Evolutionary conservation across 176 grass and related monocot species (phyloP), one percentile per base, ranked within the genome.

Genomic region (Raddia guianensis): DNA sequence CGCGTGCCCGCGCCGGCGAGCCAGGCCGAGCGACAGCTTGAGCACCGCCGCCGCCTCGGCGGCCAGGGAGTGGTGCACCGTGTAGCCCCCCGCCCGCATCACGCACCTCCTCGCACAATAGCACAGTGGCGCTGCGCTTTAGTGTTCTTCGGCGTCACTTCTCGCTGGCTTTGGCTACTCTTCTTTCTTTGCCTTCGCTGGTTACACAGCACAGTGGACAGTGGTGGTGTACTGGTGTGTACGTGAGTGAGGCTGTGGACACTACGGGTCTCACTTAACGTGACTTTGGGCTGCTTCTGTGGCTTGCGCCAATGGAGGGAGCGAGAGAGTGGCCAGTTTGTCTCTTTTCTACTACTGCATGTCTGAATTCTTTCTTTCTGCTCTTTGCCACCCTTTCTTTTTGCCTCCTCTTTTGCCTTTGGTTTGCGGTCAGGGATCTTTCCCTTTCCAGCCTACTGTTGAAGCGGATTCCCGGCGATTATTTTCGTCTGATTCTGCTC

Each of bases 31-130:
- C 49, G 93, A 86, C 37, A 83, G 87, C 85, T 88, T 90, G 34
- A 96, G 90, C 74, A 88, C 90, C 35, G 90, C 78, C 71, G 87
- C 90, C 46, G 90, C 90, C 87, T 96, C 90, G 18, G 87, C 87
- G 63, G 90, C 84, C 67, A 96, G 93, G 66, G 93, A 83, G 87
- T 96, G 93, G 66, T 96, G 93, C 65, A 96, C 83, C 78, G 93
- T 90, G 82, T 80, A 87, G 2, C 77, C 87, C 9, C 93, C 90
- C 67, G 93, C 85, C n/a, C 93, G 90, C 93, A 96, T 96, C 52
- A 53, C 88, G 73, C 71, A 45, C 50, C 50, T 68, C 18, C 27
- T 11, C 44, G 70, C 86, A 47, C 73, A 71, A 4, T 6, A 8
- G 68, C 70, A 68, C 37, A 12, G 5, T 18, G 4, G 19, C n/a